A percentile compares a stretch with the other conserved stretches of the same genome.
Evolutionary conservation across 495 filamentous ascomycete genomes (phyloP).

Genomic region (Friedmanniomyces endolithicus): DNA sequence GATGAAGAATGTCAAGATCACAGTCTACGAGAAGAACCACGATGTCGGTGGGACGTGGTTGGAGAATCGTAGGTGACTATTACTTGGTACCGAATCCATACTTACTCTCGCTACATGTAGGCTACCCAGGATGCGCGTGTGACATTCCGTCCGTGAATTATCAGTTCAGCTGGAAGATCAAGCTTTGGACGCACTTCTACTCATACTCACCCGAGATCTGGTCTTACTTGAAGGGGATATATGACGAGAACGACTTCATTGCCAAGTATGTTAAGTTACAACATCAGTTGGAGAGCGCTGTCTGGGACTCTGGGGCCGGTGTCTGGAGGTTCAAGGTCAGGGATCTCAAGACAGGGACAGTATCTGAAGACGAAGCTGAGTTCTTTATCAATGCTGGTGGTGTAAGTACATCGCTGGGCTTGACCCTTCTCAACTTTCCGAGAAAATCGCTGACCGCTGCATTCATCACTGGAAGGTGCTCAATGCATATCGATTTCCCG

Average conservation of each 20-base stretch:
- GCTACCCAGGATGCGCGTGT: constrained; percentile 28
- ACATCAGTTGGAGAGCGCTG: constrained; percentile 25
- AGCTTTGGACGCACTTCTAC: constrained; percentile 35
- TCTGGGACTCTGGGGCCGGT: constrained; percentile 26
- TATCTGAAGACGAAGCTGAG: constrained; percentile 28
- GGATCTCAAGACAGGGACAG: constrained; percentile 22
- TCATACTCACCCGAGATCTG: constrained; percentile 32
- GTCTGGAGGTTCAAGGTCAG: constrained; percentile 27
- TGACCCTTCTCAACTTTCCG: too few relatives aligned
- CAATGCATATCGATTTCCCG: constrained; percentile 32
- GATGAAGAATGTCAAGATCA: constrained; percentile 29
- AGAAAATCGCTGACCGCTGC: too few relatives aligned
- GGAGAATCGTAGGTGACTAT: constrained; percentile 21
- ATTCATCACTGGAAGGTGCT: too few relatives aligned
- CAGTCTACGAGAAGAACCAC: constrained; percentile 37
- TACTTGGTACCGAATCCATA: constrained; percentile 14
- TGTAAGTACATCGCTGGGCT: too few relatives aligned
- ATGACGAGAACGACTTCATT: constrained; percentile 32
- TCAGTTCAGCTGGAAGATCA: constrained; percentile 31
- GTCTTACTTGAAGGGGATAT: constrained; percentile 35
- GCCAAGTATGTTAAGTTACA: constrained; percentile 29
- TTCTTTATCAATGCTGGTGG: constrained; percentile 33
- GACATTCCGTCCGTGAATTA: constrained; percentile 32
- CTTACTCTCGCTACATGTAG: not conserved
- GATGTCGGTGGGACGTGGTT: constrained; percentile 36